Conservation (phyloP, 352 stramenopile genomes). For the Globisporangium canariense region DNA sequence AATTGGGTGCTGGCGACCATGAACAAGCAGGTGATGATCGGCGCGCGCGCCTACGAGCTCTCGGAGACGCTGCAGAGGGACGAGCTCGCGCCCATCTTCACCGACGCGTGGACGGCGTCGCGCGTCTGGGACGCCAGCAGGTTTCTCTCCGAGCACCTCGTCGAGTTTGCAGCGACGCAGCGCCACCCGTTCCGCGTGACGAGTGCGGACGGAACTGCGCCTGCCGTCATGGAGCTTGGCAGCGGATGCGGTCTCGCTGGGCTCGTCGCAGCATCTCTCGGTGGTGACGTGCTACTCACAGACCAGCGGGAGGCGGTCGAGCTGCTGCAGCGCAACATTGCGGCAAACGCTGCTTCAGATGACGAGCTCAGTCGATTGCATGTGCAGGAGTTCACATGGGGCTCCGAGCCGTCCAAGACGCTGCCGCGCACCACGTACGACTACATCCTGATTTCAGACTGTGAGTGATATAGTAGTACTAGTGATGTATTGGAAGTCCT, state of each 20-base stretch:
- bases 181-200: slow-evolving; percentile 14
- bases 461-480: slow-evolving; percentile 22
- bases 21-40: slow-evolving; percentile 41
- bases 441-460: slow-evolving; percentile 81
- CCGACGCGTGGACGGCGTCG: slow-evolving; percentile 77
- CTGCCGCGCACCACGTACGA: slow-evolving; percentile 32
- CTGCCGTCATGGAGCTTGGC: slow-evolving; percentile 68
- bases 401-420: slow-evolving; percentile 22
- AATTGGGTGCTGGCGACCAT: neutral
- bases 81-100: slow-evolving; percentile 78
- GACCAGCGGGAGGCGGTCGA: slow-evolving; percentile 69
- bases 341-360: slow-evolving; percentile 38
- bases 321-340: slow-evolving; percentile 57
- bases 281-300: slow-evolving; percentile 66
- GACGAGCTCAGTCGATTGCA: slow-evolving; percentile 35
- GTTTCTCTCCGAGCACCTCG: slow-evolving; percentile 64
- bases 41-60: slow-evolving; percentile 47
- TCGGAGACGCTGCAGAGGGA: slow-evolving; percentile 74
- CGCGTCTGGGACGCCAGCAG: slow-evolving; percentile 68
- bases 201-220: neutral
- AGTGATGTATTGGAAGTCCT: neutral
- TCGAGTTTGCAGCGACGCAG: slow-evolving; percentile 26
- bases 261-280: slow-evolving; percentile 57
- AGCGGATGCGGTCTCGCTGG: slow-evolving; percentile 76
- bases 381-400: slow-evolving; percentile 66